Conservation (phyloP, 345 rosid species). For the Moricandia moricandioides region DNA sequence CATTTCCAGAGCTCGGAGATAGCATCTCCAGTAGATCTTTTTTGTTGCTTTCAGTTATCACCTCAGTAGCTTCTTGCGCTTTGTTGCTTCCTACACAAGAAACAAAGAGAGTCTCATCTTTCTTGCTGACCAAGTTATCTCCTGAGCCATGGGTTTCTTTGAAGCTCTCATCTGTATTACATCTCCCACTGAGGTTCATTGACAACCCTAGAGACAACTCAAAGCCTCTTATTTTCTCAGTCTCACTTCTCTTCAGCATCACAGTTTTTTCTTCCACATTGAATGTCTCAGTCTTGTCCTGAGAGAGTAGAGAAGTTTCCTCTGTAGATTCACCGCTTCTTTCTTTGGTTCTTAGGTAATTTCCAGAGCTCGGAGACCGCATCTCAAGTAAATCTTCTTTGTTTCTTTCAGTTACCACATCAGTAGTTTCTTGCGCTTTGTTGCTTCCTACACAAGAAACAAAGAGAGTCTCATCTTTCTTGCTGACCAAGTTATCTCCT, state of each 20-base stretch:
- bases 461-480: not conserved
- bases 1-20: constrained; percentile 51
- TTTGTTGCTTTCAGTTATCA: not conserved
- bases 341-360: not conserved
- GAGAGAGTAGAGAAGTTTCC: not conserved
- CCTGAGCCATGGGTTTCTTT: constrained; percentile 30
- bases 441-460: not conserved
- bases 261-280: constrained; percentile 47
- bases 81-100: constrained; percentile 21
- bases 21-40: not conserved
- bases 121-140: constrained; percentile 5
- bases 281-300: constrained; percentile 10
- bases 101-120: constrained; percentile 2
- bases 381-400: not conserved
- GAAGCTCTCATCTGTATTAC: constrained; percentile 30
- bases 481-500: too few species aligned
- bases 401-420: not conserved
- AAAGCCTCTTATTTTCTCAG: constrained; percentile 40
- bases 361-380: not conserved
- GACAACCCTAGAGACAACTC: constrained; percentile 2
- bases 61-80: not conserved
- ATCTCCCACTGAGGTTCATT: not conserved
- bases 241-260: constrained; percentile 50
- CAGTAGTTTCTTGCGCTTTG: not conserved
- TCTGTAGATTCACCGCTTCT: not conserved